Base-by-base conservation (phyloP, 345 rosid species). In the Lumnitzera racemosa region DNA sequence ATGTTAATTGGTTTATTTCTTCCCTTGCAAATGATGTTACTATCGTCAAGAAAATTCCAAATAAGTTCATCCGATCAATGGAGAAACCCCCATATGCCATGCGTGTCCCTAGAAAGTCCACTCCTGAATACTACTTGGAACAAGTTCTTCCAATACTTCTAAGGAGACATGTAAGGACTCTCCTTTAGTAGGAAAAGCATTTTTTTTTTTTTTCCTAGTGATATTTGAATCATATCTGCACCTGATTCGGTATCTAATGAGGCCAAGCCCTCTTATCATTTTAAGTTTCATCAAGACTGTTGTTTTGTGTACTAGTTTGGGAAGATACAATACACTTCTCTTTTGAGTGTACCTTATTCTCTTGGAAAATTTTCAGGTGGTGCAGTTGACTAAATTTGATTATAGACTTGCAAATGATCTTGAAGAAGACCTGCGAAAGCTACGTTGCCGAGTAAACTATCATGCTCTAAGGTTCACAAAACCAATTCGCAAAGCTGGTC, bases 361-460 rank as follows among this genome's bases (percentile, higher is more conserved):
- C 43, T 64, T 14, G 56, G 16, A 67, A 52, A 27, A 70, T 60
- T 76, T 76, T 75, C 87, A 95, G 99, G 99, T 88, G 74, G 79
- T 95, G 67, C 97, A 95, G 53, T 76, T 95, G 85, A 90, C 96
- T 8, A 95, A 95, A 87, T 95, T 95, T 68, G 99, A 95, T 74
- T 95, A 83, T 69, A 84, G 99, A 74, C 96, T 90, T 70, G 86
- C 95, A 57, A 90, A 67, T 71, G 78, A 95, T 74, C 81, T 95
- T 58, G 96, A 95, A 29, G 94, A 78, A 59, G 88, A 88, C 63
- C 85, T 86, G 63, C 99, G 88, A 68, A 90, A 80, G 73, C 65
- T 95, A 81, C 95, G 99, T 11, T 95, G 99, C 75, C 88, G 90
- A 50, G 96, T 84, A 31, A 95, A 95, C 66, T 95, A 84, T 62